phyloP scores from a whole-genome alignment of 345 rosid genomes.

The Psidium friedrichsthalianum region DNA sequence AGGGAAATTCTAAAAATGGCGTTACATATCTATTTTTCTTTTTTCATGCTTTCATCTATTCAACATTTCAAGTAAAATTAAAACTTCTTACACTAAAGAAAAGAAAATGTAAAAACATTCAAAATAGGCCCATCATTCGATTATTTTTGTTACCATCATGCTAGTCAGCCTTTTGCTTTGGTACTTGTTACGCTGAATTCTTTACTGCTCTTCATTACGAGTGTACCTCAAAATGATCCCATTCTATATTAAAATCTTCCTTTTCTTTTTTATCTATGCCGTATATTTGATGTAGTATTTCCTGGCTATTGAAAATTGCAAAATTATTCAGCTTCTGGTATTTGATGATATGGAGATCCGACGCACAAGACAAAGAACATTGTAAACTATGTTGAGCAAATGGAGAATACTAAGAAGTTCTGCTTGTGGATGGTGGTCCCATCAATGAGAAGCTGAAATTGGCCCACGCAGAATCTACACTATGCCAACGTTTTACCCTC shows the following conservation, averaged over 20 bases:
- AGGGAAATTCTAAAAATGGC: not conserved
- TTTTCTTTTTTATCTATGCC: not conserved
- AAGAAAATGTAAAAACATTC: not conserved
- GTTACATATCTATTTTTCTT: too few species aligned
- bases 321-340: slow-evolving; percentile 54
- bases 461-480: slow-evolving; percentile 89
- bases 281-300: not conserved
- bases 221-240: not conserved
- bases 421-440: slow-evolving; percentile 68
- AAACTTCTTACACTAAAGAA: not conserved
- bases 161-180: not conserved
- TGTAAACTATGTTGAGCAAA: slow-evolving; percentile 49
- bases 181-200: not conserved
- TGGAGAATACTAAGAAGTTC: slow-evolving; percentile 75
- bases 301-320: slow-evolving; percentile 2
- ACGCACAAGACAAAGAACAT: slow-evolving; percentile 83
- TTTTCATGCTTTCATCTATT: not conserved
- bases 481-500: slow-evolving; percentile 78
- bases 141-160: not conserved
- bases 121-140: not conserved
- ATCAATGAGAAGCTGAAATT: slow-evolving; percentile 78
- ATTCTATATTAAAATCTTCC: not conserved
- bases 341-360: slow-evolving; percentile 77
- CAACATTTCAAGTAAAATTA: not conserved
- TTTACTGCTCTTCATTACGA: not conserved